Conservation (phyloP, 225 moss, liverwort and hornwort species). For the Asterella californica region DNA sequence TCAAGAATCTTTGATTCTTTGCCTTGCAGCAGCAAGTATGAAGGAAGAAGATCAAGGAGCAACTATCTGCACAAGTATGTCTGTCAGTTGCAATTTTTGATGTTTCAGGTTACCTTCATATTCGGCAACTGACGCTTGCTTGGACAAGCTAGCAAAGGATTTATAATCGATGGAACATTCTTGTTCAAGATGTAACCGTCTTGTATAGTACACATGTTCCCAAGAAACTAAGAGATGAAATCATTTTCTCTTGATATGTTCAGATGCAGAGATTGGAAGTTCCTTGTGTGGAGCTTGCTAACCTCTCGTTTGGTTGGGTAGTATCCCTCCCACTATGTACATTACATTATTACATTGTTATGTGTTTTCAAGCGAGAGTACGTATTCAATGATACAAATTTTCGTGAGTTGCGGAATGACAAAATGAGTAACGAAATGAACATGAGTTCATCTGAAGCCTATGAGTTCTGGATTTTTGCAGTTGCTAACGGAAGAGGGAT, state of each 20-base stretch:
- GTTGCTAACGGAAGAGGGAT: constrained; percentile 57
- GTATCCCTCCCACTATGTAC: neutral
- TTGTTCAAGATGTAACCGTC: no score
- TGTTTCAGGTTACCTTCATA: neutral
- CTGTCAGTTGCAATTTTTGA: neutral
- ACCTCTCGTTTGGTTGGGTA: constrained; percentile 57
- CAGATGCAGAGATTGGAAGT: constrained; percentile 76
- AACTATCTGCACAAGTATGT: neutral
- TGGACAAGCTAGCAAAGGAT: neutral
- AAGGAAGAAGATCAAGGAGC: neutral
- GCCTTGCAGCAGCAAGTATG: neutral
- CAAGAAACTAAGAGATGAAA: neutral
- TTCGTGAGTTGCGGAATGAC: neutral
- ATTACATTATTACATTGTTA: neutral
- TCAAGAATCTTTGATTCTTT: no score
- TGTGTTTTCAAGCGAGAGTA: no score
- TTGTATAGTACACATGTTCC: neutral
- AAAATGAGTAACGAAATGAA: neutral
- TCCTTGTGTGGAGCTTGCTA: constrained; percentile 64
- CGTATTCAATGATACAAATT: neutral
- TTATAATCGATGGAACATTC: no score
- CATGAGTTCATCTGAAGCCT: neutral
- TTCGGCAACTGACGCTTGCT: neutral
- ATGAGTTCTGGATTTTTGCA: constrained; percentile 19
- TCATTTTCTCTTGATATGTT: neutral